A percentile compares a stretch with the other conserved stretches of the same genome.
Conservation (phyloP, 345 rosid genomes). For the Syzygium aromaticum region DNA sequence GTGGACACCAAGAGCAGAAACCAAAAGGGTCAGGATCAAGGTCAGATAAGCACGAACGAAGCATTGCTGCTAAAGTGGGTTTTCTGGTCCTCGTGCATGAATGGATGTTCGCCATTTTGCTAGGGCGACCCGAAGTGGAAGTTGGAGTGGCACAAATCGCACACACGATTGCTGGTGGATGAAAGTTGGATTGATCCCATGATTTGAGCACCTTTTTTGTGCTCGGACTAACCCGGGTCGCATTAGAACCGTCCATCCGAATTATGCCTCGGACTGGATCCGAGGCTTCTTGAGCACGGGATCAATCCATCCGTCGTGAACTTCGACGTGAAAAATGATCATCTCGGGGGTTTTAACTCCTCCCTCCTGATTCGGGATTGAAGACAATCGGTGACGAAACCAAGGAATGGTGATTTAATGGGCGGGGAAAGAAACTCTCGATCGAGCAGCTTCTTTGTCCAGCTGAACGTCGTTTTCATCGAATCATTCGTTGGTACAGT, state of each 20-base stretch:
- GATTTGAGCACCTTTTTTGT: background rate
- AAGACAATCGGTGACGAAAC: background rate
- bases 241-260: background rate
- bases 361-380: background rate
- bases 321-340: too few relatives aligned
- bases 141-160: background rate
- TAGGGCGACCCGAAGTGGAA: background rate
- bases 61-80: background rate
- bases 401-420: background rate
- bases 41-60: background rate
- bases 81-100: background rate
- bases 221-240: background rate
- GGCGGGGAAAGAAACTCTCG: background rate
- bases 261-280: rapidly evolving
- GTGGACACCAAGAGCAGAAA: background rate
- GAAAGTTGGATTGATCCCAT: background rate
- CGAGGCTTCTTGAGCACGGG: background rate
- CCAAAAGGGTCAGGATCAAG: background rate
- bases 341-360: too few relatives aligned
- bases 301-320: background rate
- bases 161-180: background rate
- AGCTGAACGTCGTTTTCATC: background rate
- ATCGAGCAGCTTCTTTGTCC: background rate
- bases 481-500: background rate
- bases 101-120: too few relatives aligned